A percentile compares a stretch with the other conserved stretches of the same genome.
Conservation (phyloP, 2,329 filamentous ascomycete genomes). For the Dichotomopilus funicola region DNA sequence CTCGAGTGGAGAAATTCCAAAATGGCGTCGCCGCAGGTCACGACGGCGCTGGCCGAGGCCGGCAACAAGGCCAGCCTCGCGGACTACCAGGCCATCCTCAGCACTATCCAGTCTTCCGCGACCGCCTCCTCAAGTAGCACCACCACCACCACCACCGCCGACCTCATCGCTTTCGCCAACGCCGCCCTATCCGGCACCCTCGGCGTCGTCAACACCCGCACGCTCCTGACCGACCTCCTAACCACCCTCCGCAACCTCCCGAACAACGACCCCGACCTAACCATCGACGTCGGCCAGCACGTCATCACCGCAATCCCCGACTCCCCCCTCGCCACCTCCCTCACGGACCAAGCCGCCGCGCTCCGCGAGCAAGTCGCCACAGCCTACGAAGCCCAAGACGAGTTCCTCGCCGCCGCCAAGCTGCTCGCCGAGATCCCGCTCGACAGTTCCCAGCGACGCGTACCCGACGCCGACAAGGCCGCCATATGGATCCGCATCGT, state of each 20-base stretch:
- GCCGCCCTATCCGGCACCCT: conserved; percentile 20
- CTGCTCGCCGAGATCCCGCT: conserved; percentile 77
- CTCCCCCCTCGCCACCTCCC: conserved; percentile 53
- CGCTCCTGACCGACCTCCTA: conserved; percentile 23
- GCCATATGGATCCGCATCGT: conserved; percentile 89
- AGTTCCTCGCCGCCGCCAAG: conserved; percentile 72
- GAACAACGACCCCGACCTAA: conserved; percentile 52
- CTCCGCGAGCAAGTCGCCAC: conserved; percentile 76
- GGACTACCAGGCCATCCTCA: conserved; percentile 22
- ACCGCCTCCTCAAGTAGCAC: conserved; percentile 18
- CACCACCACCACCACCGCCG: conserved; percentile 12
- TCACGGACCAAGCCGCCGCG: conserved; percentile 75
- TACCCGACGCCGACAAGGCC: conserved; percentile 76
- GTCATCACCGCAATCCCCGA: conserved; percentile 60
- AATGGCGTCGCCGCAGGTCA: conserved; percentile 23
- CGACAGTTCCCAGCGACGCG: conserved; percentile 78
- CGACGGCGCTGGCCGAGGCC: conserved; percentile 18
- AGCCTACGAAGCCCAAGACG: conserved; percentile 75
- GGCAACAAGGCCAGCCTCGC: conserved; percentile 11
- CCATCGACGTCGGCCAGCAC: conserved; percentile 66
- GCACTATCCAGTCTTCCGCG: conserved; percentile 16
- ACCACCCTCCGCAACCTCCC: conserved; percentile 53
- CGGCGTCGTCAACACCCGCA: conserved; percentile 27
- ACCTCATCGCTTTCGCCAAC: conserved; percentile 24
- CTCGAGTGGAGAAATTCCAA: neutral